Evolutionary conservation across 78 protist genomes (phyloP).

Genomic region (Isochrysis galbana): DNA sequence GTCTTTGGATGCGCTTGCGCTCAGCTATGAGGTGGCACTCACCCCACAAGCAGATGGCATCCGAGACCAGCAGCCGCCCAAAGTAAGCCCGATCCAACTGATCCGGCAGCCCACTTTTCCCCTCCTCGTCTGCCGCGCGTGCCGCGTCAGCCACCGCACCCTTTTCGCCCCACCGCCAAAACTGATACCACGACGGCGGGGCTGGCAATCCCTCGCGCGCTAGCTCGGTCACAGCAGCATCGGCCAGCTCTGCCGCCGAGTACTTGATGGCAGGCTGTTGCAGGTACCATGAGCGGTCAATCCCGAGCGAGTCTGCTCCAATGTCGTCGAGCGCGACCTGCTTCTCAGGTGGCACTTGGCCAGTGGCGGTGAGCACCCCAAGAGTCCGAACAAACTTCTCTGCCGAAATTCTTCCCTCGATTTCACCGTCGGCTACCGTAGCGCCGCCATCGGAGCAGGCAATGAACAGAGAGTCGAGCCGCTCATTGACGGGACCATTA

Average conservation of each 20-base stretch:
- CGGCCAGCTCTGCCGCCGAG: neutral
- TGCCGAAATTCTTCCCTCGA: neutral
- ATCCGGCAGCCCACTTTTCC: neutral
- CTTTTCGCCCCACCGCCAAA: neutral
- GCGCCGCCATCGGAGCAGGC: neutral
- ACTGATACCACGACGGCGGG: neutral
- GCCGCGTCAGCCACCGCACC: neutral
- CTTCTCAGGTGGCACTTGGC: neutral
- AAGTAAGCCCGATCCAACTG: neutral
- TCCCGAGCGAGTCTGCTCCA: neutral
- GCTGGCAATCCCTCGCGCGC: neutral
- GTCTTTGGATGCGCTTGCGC: neutral
- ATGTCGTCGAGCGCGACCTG: neutral
- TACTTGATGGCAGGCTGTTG: neutral
- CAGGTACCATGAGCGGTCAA: neutral
- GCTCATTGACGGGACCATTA: neutral
- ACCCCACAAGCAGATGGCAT: neutral
- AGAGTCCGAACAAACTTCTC: neutral
- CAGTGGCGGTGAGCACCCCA: neutral
- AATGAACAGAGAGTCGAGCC: neutral
- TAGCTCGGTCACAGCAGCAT: neutral
- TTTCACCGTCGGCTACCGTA: neutral
- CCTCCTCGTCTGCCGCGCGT: neutral
- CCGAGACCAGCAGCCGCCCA: neutral
- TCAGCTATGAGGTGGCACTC: neutral